Percentiles rank a stretch among this genome's conserved stretches.
Evolutionary conservation across 106 monocot genomes (phyloP).

Genomic region (Xerophyta viscosa): DNA sequence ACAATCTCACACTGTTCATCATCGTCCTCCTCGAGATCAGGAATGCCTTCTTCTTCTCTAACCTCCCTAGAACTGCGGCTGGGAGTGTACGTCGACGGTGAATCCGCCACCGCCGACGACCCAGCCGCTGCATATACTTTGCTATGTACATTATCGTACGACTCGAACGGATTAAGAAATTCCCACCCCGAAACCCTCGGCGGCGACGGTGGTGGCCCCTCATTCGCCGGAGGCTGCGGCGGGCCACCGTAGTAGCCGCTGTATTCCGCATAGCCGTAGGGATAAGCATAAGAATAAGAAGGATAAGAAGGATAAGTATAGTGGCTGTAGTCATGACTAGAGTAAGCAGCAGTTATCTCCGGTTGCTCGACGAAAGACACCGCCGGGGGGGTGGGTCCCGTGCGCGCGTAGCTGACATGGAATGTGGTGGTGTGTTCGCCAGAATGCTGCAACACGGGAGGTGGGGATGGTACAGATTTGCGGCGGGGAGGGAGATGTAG

Average conservation of each 20-base stretch:
- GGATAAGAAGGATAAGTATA: not conserved
- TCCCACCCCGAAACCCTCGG: conserved; percentile 27
- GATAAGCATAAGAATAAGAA: not conserved
- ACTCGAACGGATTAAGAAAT: conserved; percentile 28
- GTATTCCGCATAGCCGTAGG: conserved; percentile 7
- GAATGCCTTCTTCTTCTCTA: conserved; percentile 41
- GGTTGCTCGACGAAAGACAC: not conserved
- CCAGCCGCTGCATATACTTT: not conserved
- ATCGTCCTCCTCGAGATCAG: conserved; percentile 35
- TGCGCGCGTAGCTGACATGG: conserved; percentile 2
- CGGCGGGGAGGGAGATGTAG: conserved; percentile 1
- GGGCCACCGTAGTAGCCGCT: not conserved
- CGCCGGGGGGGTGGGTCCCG: conserved; percentile 5
- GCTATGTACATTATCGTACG: conserved; percentile 14
- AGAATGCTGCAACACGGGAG: conserved; percentile 1
- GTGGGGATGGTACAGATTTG: conserved; percentile 1
- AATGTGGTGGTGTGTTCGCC: not conserved
- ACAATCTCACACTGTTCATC: conserved; percentile 2
- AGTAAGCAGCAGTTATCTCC: not conserved
- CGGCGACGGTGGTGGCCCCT: conserved; percentile 48
- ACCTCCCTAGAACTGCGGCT: conserved; percentile 28
- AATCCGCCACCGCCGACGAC: not conserved
- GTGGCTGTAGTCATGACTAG: not conserved
- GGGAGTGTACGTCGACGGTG: conserved; percentile 13
- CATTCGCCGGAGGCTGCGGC: not conserved